phyloP scores from a whole-genome alignment of 2,329 filamentous ascomycete genomes.

The Leptographium lundbergii region DNA sequence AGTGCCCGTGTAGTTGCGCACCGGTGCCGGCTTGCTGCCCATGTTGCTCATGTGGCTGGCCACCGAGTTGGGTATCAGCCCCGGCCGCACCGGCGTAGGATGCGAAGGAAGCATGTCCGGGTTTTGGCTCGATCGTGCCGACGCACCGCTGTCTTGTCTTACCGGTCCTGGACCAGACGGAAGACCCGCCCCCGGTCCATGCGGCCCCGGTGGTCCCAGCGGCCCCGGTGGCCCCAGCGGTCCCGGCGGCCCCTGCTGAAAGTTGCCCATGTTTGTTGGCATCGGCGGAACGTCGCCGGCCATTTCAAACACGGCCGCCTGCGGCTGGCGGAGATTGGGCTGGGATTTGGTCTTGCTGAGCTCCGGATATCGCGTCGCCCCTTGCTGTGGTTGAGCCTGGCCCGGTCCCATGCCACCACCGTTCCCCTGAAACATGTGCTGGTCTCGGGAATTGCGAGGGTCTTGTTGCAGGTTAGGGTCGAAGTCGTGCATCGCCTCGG shows the following conservation, averaged over 20 bases:
- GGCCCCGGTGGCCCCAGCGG: too few relatives aligned
- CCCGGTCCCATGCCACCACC: not conserved
- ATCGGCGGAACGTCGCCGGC: conserved; percentile 47
- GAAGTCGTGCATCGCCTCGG: conserved; percentile 8
- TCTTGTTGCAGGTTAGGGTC: conserved; percentile 10
- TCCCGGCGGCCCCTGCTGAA: conserved; percentile 17
- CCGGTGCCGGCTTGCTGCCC: conserved; percentile 43
- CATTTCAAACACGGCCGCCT: conserved; percentile 64
- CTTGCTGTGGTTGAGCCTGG: conserved; percentile 30
- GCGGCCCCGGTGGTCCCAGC: not conserved
- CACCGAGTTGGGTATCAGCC: conserved; percentile 46
- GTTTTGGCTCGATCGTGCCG: conserved; percentile 20
- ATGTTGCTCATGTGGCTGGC: conserved; percentile 28
- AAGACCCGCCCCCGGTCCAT: not conserved
- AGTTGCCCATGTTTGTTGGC: conserved; percentile 17
- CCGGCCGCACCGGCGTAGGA: conserved; percentile 49
- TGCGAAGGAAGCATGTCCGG: conserved; percentile 43
- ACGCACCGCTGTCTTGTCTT: conserved; percentile 17
- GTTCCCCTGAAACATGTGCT: conserved; percentile 24
- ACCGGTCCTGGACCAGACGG: conserved; percentile 10
- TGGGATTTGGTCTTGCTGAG: conserved; percentile 53
- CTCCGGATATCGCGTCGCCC: conserved; percentile 37
- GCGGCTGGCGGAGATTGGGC: conserved; percentile 49
- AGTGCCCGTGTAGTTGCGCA: conserved; percentile 35
- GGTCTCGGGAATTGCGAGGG: conserved; percentile 32